These are phyloP conservation scores for Hymenoscyphus linearis DNA, from an alignment of 2,329 filamentous ascomycete species.

Conservation along the genomic window DNA sequence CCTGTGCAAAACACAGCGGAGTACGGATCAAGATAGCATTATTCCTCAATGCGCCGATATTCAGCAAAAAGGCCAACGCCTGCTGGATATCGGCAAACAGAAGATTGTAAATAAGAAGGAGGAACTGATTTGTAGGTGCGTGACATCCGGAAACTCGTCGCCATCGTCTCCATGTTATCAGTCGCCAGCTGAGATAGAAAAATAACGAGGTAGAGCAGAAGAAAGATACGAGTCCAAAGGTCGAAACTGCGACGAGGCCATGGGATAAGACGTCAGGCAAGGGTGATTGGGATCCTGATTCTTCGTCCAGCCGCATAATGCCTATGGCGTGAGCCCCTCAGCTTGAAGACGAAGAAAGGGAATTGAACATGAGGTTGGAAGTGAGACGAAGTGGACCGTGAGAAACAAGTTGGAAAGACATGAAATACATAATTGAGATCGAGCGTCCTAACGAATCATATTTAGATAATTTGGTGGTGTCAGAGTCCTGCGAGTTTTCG, in stretches of 20 bases:
- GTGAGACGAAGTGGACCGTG: not conserved
- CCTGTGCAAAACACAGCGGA: slow-evolving; percentile 55
- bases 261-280: slow-evolving; percentile 27
- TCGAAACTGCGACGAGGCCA: slow-evolving; percentile 42
- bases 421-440: not conserved
- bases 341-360: not conserved
- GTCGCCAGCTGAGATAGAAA: slow-evolving; percentile 36
- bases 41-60: slow-evolving; percentile 50
- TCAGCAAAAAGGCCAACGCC: slow-evolving; percentile 57
- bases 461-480: not conserved
- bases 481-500: not conserved
- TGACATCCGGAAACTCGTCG: slow-evolving; percentile 11
- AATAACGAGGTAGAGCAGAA: slow-evolving; percentile 39
- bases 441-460: not conserved
- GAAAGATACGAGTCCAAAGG: slow-evolving; percentile 43
- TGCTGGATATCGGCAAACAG: slow-evolving; percentile 65
- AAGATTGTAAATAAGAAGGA: slow-evolving; percentile 65
- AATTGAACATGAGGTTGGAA: not conserved
- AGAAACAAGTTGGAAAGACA: not conserved
- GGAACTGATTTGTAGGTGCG: slow-evolving; percentile 55
- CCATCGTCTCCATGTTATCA: slow-evolving; percentile 27
- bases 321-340: slow-evolving; percentile 9
- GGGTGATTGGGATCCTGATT: slow-evolving; percentile 23
- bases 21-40: slow-evolving; percentile 51
- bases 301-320: slow-evolving; percentile 18